These are phyloP conservation scores for Komagataella mondaviorum DNA, from an alignment of 805 yeast genomes.

Conservation along the genomic window DNA sequence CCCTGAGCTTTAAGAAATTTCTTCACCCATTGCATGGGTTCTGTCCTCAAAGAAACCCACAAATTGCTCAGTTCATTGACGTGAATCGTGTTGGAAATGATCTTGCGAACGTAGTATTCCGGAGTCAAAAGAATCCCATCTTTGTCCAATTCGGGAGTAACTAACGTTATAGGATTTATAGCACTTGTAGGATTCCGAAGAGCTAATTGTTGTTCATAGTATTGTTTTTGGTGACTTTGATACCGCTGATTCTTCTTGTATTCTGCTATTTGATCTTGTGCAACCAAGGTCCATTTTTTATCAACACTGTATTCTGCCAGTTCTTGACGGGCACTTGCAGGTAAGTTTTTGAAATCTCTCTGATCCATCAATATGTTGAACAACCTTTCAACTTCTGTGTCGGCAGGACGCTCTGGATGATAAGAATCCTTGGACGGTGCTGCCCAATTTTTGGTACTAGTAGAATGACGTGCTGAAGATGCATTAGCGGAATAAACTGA, in stretches of 20 bases:
- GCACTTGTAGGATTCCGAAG: not conserved
- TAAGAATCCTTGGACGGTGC: not conserved
- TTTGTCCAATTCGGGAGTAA: constrained; percentile 3
- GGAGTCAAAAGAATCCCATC: constrained; percentile 29
- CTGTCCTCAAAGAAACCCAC: constrained; percentile 88
- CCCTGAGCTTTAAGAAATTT: constrained; percentile 79
- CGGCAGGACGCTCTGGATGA: constrained; percentile 49
- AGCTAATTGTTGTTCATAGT: not conserved
- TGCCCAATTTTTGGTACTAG: not conserved
- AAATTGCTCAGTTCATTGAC: constrained; percentile 64
- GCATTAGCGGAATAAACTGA: not conserved
- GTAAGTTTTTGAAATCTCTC: constrained; percentile 54
- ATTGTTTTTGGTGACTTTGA: constrained; percentile 1
- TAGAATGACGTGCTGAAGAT: not conserved
- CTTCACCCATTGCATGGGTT: constrained; percentile 65
- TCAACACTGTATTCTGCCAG: constrained; percentile 62
- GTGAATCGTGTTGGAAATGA: constrained; percentile 58
- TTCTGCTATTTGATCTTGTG: constrained; percentile 77
- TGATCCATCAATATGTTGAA: constrained; percentile 72
- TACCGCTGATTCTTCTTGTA: constrained; percentile 30
- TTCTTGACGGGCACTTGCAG: constrained; percentile 62
- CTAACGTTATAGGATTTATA: not conserved
- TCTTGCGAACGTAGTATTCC: constrained; percentile 59
- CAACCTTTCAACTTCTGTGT: constrained; percentile 54
- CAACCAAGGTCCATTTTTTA: constrained; percentile 84